Evolutionary conservation across 2,329 filamentous ascomycete species (phyloP), one percentile per base, ranked within the genome.

Genomic region (Acarospora socialis): DNA sequence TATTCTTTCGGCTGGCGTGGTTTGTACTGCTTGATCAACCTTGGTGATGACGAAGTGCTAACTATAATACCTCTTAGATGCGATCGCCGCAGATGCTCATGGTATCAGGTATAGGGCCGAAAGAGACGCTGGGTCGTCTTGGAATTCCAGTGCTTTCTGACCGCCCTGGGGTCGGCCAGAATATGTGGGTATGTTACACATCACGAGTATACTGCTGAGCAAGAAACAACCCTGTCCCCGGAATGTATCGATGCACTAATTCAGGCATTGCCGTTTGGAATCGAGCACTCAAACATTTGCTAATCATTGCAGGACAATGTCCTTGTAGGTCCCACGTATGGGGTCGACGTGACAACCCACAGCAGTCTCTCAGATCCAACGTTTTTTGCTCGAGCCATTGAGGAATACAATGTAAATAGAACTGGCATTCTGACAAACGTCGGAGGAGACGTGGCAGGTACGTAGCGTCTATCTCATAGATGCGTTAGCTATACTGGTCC

Each of bases 31-130:
- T 22, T 22, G n/a, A n/a, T n/a, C n/a, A n/a, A n/a, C n/a, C n/a
- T n/a, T n/a, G n/a, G n/a, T n/a, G n/a, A n/a, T n/a, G n/a, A n/a
- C n/a, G n/a, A n/a, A n/a, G n/a, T n/a, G n/a, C n/a, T n/a, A n/a
- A n/a, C n/a, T n/a, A n/a, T n/a, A n/a, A n/a, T n/a, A n/a, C n/a
- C n/a, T n/a, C n/a, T n/a, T 21, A 37, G 33, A 33, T 37, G n/a
- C 32, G 25, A 3, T 34, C 35, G 8, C 35, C 35, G n/a, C 35
- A 37, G 22, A 9, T 37, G 10, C 26, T 37, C 7, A 63, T 65
- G 48, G 53, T 68, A 0, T 65, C 60, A 26, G 66, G 66, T 7
- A 53, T 70, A 17, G 65, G 65, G 0, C 57, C 61, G 0, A 48
- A 46, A 2, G 45, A 49, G 1, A 57, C 60, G 13, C 53, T 71